Percentiles rank a stretch among this genome's conserved stretches.
Evolutionary conservation across 2,329 filamentous ascomycete genomes (phyloP).

Genomic region (Ascochyta koolunga): DNA sequence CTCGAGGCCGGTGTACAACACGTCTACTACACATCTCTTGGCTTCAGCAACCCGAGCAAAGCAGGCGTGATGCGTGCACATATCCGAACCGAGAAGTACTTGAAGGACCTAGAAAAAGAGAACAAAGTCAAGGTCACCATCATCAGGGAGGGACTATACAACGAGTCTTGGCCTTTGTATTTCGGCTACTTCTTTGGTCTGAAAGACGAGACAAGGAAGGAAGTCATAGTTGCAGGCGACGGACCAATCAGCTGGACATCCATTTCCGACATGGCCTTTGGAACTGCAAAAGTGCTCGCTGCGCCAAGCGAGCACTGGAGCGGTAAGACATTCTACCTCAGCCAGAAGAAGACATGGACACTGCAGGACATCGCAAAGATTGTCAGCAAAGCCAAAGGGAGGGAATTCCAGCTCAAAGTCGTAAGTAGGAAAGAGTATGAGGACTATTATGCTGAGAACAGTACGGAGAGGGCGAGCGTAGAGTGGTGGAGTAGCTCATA

Average conservation of each 20-base stretch:
- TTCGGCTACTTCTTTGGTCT: constrained; percentile 51
- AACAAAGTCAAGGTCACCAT: constrained; percentile 42
- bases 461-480: constrained; percentile 46
- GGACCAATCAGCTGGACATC: constrained; percentile 52
- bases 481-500: constrained; percentile 57
- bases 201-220: constrained; percentile 42
- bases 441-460: constrained; percentile 47
- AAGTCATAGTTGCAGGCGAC: constrained; percentile 52
- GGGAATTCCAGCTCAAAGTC: constrained; percentile 44
- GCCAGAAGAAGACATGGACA: constrained; percentile 35
- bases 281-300: constrained; percentile 49
- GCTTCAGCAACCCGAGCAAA: constrained; percentile 50
- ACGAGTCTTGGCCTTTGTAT: constrained; percentile 56
- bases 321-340: constrained; percentile 50
- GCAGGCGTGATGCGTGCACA: constrained; percentile 55
- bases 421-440: constrained; percentile 50
- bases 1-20: constrained; percentile 50
- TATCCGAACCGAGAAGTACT: constrained; percentile 52
- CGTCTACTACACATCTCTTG: constrained; percentile 55
- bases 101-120: constrained; percentile 37
- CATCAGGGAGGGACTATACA: constrained; percentile 54
- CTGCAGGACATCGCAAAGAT: constrained; percentile 40
- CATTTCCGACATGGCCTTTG: constrained; percentile 53
- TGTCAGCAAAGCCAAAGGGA: constrained; percentile 33
- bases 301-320: constrained; percentile 38